Evolutionary conservation across 164 flowering plant species (phyloP), one percentile per base, ranked within the genome.

Genomic region (Vitis rotundifolia): DNA sequence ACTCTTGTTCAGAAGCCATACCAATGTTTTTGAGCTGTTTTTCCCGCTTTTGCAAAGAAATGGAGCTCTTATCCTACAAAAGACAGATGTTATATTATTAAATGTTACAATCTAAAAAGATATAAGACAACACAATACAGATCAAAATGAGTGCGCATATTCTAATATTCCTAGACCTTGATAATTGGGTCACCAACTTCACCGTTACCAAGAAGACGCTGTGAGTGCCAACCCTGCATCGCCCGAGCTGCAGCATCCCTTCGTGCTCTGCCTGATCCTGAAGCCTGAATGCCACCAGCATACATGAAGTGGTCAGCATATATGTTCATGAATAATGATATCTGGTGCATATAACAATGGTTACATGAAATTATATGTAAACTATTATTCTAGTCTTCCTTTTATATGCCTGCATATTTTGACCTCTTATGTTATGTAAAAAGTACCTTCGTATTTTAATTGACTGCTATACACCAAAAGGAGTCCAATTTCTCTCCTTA

Each of bases 161-260:
- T 44, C 2, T 14, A 70, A n/a, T 14, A 56, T 56, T 56, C 44
- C 59, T 78, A 76, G 48, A 92, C 97, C 93, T 90, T 91, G 47
- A 85, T 85, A 49, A 89, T 81, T 9, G 92, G 93, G 60, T 92
- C 92, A 72, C 90, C 88, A 76, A 89, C 88, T 80, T 92, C 98
- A 71, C 94, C 98, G 75, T 85, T 87, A 69, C 93, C 86, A 69
- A 85, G 86, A 76, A 86, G 83, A 37, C 94, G 95, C 71, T 89
- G 92, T 59, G 93, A 85, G 66, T 91, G 94, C 97, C 97, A 94
- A 68, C 97, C 97, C 79, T 92, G 97, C 97, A 89, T 91, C 48
- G 97, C 97, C 71, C 98, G 97, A 77, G 93, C 94, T 55, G 98
- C 98, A 66, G 98, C 90, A 84, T 94, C 98, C 69, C 98, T 86